These are phyloP conservation scores for Aspergillaceae sp. DNA, from an alignment of 2,329 filamentous ascomycete species.

Conservation along the genomic window DNA sequence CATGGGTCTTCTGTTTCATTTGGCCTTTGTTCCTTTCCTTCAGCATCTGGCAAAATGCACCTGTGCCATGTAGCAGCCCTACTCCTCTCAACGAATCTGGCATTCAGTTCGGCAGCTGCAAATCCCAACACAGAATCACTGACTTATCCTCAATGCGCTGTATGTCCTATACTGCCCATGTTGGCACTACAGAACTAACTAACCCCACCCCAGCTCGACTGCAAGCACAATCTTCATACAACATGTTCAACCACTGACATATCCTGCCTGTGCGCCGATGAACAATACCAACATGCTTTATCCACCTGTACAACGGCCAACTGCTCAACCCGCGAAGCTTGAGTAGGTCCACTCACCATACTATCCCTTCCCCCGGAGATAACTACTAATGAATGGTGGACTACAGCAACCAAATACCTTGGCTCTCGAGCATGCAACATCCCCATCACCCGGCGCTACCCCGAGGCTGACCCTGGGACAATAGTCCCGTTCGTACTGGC, in stretches of 20 bases:
- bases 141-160: background rate
- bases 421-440: constrained; percentile 1
- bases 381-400: background rate
- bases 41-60: too few species aligned
- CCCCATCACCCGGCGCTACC: background rate
- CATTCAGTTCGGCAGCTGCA: too few species aligned
- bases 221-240: background rate
- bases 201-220: too few species aligned
- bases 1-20: too few species aligned
- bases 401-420: constrained; percentile 1
- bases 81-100: too few species aligned
- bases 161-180: background rate
- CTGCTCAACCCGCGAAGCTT: constrained; percentile 1
- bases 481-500: constrained; percentile 2
- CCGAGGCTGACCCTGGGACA: constrained; percentile 1
- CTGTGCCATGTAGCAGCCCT: too few species aligned
- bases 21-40: too few species aligned
- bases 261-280: background rate
- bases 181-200: too few species aligned
- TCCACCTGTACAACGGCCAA: background rate
- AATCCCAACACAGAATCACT: too few species aligned
- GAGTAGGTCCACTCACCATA: background rate
- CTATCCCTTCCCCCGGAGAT: background rate
- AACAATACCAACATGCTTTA: background rate
- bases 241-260: constrained; percentile 1